Base-by-base conservation (phyloP, 1,284 basidiomycete species). In the Tilletia walkeri region DNA sequence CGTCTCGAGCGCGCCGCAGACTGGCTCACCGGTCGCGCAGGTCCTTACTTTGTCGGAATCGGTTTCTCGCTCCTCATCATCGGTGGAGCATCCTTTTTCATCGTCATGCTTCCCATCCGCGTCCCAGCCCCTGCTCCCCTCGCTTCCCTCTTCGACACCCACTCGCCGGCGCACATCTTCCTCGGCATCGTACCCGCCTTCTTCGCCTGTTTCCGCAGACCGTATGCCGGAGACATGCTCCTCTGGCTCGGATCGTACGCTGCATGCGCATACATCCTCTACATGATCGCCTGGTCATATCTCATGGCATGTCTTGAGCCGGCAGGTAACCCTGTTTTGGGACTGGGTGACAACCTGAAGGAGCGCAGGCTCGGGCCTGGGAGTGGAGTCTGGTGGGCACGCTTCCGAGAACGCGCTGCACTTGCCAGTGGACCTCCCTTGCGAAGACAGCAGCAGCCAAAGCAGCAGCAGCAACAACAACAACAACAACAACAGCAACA, bases 21-120 rank as follows among this genome's bases (percentile, higher is more conserved):
- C 84, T 87, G 88, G 79, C 76, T 95, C 53, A 96, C 93, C 0
- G 93, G 94, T 70, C 90, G 91, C 67, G 94, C 93, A 16, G 95
- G 95, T 0, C 94, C 94, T 0, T 88, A 91, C 77, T 98, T 98
- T 84, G 88, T 98, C 67, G 70, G 68, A 56, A 70, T 80, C 67
- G 94, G 93, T 16, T 86, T 90, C 74, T 75, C 89, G 5, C 87
- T 98, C 56, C 89, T 95, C 49, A 84, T 86, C 2, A 81, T 87
- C 0, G 93, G 92, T 34, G 86, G 88, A 0, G 77, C 93, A 73
- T 90, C 89, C 73, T 98, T 96, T 84, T 94, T 66, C 41, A 12
- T 63, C 74, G 74, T 80, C 71, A 72, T 72, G 16, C 70, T 74
- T 20, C 76, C 77, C 69, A 77, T 82, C 49, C 72, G 75, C 24